These are phyloP conservation scores for Exophiala bonariae DNA, from an alignment of 2,329 filamentous ascomycete species.

Conservation along the genomic window DNA sequence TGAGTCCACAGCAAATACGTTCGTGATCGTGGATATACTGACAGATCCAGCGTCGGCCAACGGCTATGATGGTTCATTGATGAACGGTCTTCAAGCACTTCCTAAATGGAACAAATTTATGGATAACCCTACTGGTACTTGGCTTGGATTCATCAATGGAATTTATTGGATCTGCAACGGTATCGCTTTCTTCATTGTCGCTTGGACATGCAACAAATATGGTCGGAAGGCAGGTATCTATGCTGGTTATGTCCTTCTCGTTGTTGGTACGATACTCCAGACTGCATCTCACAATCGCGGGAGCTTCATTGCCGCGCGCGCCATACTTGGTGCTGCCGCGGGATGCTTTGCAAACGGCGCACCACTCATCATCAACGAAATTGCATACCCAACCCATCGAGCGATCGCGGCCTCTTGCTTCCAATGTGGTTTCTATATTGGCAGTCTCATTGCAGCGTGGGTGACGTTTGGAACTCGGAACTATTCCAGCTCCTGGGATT, in stretches of 20 bases:
- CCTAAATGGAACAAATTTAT: conserved; percentile 27
- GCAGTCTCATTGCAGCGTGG: conserved; percentile 50
- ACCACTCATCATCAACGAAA: conserved; percentile 41
- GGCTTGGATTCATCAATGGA: conserved; percentile 43
- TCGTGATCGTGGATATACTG: too few relatives aligned
- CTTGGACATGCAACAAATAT: conserved; percentile 48
- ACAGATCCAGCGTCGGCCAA: conserved; percentile 33
- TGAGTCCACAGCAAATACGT: too few relatives aligned
- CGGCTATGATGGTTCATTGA: conserved; percentile 12
- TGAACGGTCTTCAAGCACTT: conserved; percentile 7
- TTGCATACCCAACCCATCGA: conserved; percentile 50
- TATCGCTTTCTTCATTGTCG: conserved; percentile 45
- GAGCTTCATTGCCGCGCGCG: conserved; percentile 59
- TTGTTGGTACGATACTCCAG: conserved; percentile 39
- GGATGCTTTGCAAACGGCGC: conserved; percentile 40
- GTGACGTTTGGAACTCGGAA: conserved; percentile 44
- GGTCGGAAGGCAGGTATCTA: conserved; percentile 48
- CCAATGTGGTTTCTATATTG: conserved; percentile 55
- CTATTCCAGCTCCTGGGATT: conserved; percentile 48
- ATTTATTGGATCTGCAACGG: conserved; percentile 44
- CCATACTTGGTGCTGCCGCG: conserved; percentile 54
- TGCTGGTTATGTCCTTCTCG: conserved; percentile 47
- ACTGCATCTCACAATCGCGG: conserved; percentile 27
- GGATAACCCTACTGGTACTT: conserved; percentile 36
- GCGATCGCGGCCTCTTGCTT: conserved; percentile 50